Evolutionary conservation across 1,139 yeast species (phyloP).

Genomic region (Kodamaea arcana): DNA sequence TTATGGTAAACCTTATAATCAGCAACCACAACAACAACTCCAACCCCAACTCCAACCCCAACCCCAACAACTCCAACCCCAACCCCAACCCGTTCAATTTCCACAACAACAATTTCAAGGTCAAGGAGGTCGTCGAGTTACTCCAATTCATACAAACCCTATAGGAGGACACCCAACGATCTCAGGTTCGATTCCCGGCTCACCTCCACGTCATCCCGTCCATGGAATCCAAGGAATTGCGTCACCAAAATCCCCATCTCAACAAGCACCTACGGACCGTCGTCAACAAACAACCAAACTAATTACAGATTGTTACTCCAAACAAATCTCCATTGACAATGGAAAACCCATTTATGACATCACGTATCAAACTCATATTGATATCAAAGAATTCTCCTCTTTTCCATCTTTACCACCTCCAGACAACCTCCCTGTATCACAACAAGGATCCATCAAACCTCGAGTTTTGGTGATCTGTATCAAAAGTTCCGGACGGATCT

Average conservation of each 20-base stretch:
- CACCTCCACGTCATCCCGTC: slow-evolving; percentile 1
- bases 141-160: not conserved
- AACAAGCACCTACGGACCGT: slow-evolving; percentile 6
- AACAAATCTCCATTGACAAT: slow-evolving; percentile 23
- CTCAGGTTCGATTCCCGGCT: not conserved
- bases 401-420: slow-evolving; percentile 43
- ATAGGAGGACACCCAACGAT: no score
- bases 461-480: slow-evolving; percentile 41
- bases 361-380: slow-evolving; percentile 36
- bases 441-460: slow-evolving; percentile 35
- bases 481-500: slow-evolving; percentile 55
- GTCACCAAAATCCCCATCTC: slow-evolving; percentile 1
- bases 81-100: not conserved
- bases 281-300: slow-evolving; percentile 30
- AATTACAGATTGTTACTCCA: slow-evolving; percentile 40
- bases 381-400: slow-evolving; percentile 36
- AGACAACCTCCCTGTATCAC: slow-evolving; percentile 22
- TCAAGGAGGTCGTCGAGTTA: not conserved
- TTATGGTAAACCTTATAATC: not conserved
- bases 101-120: not conserved
- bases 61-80: not conserved
- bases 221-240: slow-evolving; percentile 6
- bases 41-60: not conserved
- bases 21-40: slow-evolving; percentile 1
- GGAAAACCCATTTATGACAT: slow-evolving; percentile 31